phyloP scores from a whole-genome alignment of 164 flowering plant species.

The Tetracentron sinense region DNA sequence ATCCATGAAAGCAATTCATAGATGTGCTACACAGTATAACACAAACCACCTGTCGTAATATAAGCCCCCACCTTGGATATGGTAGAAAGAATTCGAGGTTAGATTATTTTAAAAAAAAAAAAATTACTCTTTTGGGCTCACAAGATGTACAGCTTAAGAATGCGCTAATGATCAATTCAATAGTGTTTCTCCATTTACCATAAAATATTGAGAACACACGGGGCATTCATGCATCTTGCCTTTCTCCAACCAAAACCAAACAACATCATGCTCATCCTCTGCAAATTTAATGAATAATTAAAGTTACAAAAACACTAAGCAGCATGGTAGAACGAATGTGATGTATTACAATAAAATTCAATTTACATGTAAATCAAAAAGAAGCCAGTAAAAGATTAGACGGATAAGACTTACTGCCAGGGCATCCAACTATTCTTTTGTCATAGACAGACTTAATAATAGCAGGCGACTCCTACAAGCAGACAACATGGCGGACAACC shows the following conservation, averaged over 20 bases:
- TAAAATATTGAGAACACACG: slow-evolving; percentile 73
- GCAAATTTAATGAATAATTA: slow-evolving; percentile 5
- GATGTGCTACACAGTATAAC: neutral
- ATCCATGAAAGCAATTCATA: neutral
- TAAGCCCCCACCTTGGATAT: slow-evolving; percentile 3
- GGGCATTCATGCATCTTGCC: slow-evolving; percentile 87
- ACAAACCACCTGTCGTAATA: too few relatives aligned
- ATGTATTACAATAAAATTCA: neutral
- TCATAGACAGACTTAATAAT: slow-evolving; percentile 50
- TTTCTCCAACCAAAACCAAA: slow-evolving; percentile 97
- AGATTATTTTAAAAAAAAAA: too few relatives aligned
- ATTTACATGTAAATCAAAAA: neutral
- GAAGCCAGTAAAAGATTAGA: neutral
- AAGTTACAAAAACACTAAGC: neutral
- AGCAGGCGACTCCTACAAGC: slow-evolving; percentile 62
- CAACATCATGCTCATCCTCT: slow-evolving; percentile 95
- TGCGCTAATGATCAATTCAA: neutral
- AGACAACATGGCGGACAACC: neutral
- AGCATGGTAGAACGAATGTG: neutral
- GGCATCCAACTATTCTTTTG: slow-evolving; percentile 74
- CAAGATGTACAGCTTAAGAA: neutral
- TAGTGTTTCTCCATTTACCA: slow-evolving; percentile 26
- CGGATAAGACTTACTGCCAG: slow-evolving; percentile 45
- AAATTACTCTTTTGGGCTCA: neutral
- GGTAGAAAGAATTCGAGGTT: too few relatives aligned